A percentile compares a stretch with the other conserved stretches of the same genome.
Conservation (phyloP, 2,329 filamentous ascomycete species). For the Cordyceps cicadae region DNA sequence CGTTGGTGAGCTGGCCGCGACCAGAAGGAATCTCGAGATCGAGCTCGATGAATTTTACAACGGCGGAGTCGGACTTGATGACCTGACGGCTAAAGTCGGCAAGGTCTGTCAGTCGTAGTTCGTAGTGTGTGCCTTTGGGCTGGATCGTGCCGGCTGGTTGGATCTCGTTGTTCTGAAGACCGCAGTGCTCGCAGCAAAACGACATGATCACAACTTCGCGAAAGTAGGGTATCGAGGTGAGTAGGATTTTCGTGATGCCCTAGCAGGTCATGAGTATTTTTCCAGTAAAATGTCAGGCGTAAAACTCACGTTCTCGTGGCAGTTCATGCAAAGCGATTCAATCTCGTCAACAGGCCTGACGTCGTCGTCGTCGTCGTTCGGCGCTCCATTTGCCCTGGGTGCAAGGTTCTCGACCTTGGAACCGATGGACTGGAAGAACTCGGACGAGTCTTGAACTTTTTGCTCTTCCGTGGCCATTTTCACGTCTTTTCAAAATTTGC, state of each 20-base stretch:
- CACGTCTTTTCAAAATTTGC: background rate
- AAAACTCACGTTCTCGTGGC: constrained; percentile 59
- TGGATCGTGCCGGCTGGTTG: constrained; percentile 90
- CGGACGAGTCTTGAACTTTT: constrained; percentile 32
- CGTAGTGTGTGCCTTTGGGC: constrained; percentile 76
- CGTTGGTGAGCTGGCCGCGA: constrained; percentile 83
- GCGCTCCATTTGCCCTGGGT: constrained; percentile 27
- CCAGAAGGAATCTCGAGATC: constrained; percentile 90
- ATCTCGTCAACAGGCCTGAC: constrained; percentile 55
- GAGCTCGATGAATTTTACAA: constrained; percentile 80
- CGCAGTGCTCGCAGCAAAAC: constrained; percentile 84
- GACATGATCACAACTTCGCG: constrained; percentile 97
- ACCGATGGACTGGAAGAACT: constrained; percentile 57
- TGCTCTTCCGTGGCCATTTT: constrained; percentile 36
- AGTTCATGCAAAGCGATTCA: constrained; percentile 82
- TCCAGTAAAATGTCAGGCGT: background rate
- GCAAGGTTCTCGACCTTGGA: constrained; percentile 49
- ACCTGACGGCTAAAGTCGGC: constrained; percentile 78
- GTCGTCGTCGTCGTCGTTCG: constrained; percentile 38
- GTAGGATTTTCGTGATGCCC: constrained; percentile 77
- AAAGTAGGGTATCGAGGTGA: constrained; percentile 93
- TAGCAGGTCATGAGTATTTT: constrained; percentile 28
- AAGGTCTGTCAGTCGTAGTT: constrained; percentile 64
- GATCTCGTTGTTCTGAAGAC: constrained; percentile 85
- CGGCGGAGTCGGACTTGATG: constrained; percentile 82